Percentiles rank a stretch among this genome's conserved stretches.
These are phyloP conservation scores for Cymbidium sinense DNA, from an alignment of 106 monocot genomes.

Conservation along the genomic window DNA sequence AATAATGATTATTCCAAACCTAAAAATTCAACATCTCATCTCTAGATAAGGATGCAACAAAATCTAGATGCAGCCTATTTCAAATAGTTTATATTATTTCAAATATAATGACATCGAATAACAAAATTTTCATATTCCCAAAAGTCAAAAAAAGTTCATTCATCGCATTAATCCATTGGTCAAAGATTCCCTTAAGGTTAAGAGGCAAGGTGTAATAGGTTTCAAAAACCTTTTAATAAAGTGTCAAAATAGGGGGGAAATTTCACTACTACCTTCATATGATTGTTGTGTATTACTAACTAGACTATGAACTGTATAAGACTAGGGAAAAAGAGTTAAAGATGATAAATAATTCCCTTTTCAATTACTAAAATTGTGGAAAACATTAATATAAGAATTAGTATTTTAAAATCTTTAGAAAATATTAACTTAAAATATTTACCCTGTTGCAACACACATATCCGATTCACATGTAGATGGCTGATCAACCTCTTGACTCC, in stretches of 20 bases:
- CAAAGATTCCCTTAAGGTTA: no score
- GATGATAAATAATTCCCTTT: not conserved
- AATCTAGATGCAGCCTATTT: no score
- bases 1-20: no score
- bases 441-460: constrained; percentile 98
- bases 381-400: not conserved
- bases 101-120: not conserved
- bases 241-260: not conserved
- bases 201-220: no score
- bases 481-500: constrained; percentile 60
- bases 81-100: no score
- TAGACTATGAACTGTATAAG: not conserved
- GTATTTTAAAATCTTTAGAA: not conserved
- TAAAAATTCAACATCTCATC: no score
- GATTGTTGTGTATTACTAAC: not conserved
- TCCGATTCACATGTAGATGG: constrained; percentile 72
- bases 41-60: no score
- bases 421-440: not conserved
- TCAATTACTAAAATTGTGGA: not conserved
- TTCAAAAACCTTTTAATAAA: not conserved
- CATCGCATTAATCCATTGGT: no score
- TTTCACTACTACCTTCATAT: not conserved
- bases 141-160: not conserved
- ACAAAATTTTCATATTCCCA: not conserved
- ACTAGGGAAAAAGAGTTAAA: no score